Percentiles rank a stretch among this genome's conserved stretches.
Conservation (phyloP, 1,139 yeast genomes). For the Yamadazyma trypodendri region DNA sequence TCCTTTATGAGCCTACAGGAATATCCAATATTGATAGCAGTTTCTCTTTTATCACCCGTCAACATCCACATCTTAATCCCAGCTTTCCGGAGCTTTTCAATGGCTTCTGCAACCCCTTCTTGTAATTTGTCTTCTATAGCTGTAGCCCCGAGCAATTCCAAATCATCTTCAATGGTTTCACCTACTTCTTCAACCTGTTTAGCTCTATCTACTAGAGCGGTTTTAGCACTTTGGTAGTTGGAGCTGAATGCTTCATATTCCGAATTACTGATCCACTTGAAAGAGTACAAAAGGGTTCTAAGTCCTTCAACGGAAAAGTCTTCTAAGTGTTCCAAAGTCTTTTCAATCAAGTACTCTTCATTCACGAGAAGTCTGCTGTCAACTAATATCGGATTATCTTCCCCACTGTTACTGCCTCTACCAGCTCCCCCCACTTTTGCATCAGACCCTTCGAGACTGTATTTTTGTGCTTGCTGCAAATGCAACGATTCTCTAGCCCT, state of each 20-base stretch:
- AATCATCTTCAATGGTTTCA: slow-evolving; percentile 60
- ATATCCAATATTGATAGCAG: slow-evolving; percentile 95
- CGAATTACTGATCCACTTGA: slow-evolving; percentile 60
- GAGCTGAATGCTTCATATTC: slow-evolving; percentile 68
- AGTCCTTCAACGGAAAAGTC: slow-evolving; percentile 94
- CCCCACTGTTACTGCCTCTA: slow-evolving; percentile 3
- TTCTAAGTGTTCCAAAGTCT: slow-evolving; percentile 85
- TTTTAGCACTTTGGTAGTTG: slow-evolving; percentile 72
- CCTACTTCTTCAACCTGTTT: slow-evolving; percentile 72
- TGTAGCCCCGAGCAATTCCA: slow-evolving; percentile 83
- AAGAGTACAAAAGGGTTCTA: slow-evolving; percentile 83
- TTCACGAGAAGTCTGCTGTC: slow-evolving; percentile 64
- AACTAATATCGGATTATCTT: slow-evolving; percentile 29
- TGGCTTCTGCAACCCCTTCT: slow-evolving; percentile 92
- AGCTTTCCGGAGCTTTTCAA: slow-evolving; percentile 87
- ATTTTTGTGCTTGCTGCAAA: slow-evolving; percentile 57
- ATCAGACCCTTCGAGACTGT: slow-evolving; percentile 34
- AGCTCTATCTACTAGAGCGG: slow-evolving; percentile 68
- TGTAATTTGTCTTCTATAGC: slow-evolving; percentile 97
- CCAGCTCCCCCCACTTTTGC: no score
- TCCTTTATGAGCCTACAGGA: slow-evolving; percentile 92
- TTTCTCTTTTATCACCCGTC: slow-evolving; percentile 96
- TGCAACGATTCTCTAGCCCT: slow-evolving; percentile 65
- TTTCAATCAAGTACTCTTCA: slow-evolving; percentile 77
- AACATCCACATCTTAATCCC: slow-evolving; percentile 97